These are phyloP conservation scores for Boletellus sp. DNA, from an alignment of 768 basidiomycete species.

Conservation along the genomic window DNA sequence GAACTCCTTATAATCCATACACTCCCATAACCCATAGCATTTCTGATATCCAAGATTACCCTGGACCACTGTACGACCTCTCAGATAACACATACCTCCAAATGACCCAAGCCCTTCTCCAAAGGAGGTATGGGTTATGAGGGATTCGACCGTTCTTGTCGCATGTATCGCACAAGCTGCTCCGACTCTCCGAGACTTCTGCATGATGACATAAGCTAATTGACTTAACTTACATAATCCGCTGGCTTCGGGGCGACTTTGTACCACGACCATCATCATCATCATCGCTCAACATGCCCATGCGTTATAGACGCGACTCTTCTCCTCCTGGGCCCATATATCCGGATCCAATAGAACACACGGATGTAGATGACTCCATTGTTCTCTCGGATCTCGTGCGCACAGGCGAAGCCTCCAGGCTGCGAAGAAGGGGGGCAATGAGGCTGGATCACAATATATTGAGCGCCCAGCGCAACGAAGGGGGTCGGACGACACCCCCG, in stretches of 20 bases:
- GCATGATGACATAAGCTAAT: background rate
- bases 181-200: too few relatives aligned
- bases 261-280: slow-evolving; percentile 23
- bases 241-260: background rate
- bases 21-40: too few relatives aligned
- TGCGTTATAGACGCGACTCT: slow-evolving; percentile 26
- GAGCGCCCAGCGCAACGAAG: slow-evolving; percentile 28
- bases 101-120: too few relatives aligned
- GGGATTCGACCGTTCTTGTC: too few relatives aligned
- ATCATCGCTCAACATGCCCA: slow-evolving; percentile 26
- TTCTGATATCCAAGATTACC: too few relatives aligned
- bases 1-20: too few relatives aligned
- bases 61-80: too few relatives aligned
- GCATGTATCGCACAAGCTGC: too few relatives aligned
- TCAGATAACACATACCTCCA: too few relatives aligned
- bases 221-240: slow-evolving; percentile 12
- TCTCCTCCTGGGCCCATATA: slow-evolving; percentile 5
- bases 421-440: slow-evolving; percentile 72
- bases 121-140: too few relatives aligned
- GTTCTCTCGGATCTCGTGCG: slow-evolving; percentile 72
- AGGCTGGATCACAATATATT: slow-evolving; percentile 47
- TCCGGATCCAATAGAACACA: slow-evolving; percentile 27
- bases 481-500: slow-evolving; percentile 21
- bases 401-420: slow-evolving; percentile 67
- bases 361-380: slow-evolving; percentile 63